Base-by-base conservation (phyloP, 2,329 filamentous ascomycete species). In the Fusarium sp. region DNA sequence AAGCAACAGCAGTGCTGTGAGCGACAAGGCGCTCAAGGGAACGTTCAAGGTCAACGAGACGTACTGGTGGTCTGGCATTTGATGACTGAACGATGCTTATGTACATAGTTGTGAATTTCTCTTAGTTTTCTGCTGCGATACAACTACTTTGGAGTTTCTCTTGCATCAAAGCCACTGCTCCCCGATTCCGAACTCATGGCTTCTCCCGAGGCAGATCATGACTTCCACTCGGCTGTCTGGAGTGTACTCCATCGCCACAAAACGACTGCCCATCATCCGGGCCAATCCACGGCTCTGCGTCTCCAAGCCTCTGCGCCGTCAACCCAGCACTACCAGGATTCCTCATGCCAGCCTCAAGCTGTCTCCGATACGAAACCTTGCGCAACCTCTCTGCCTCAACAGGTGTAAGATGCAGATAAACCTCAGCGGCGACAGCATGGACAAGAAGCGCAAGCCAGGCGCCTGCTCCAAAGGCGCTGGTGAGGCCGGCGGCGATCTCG, bases 61-160 rank as follows among this genome's bases (percentile, higher is more conserved):
- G 3, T 82, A 81, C 58, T 90, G 85, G 80, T 92, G 89, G 89
- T 82, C 80, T 52, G 88, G 88, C 0, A 57, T 91, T 33, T 64
- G 15, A 57, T 39, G 21, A 15, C 8, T 7, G 3, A 37, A 8
- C 0, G n/a, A 21, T 51, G 25, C 4, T 11, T 14, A 36, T 27
- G 14, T 32, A 4, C 2, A 15, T 27, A 39, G n/a, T 3, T 6
- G 14, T 4, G 5, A 3, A 29, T 39, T 44, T 6, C 7, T 19
- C 7, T 11, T 8, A 2, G 9, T 17, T 15, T 36, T 4, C 21
- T 35, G 4, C 10, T 11, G 41, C n/a, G 8, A 21, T 37, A 14
- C 4, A 5, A 10, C 19, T 13, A 15, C 6, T 6, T 19, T 37
- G 6, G 37, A 19, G n/a, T 8, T 15, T 21, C 7, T 32, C 11